Percentiles rank a stretch among this genome's conserved stretches.
phyloP scores from a whole-genome alignment of 1,139 yeast species.

The Sugiyamaella sp. region DNA sequence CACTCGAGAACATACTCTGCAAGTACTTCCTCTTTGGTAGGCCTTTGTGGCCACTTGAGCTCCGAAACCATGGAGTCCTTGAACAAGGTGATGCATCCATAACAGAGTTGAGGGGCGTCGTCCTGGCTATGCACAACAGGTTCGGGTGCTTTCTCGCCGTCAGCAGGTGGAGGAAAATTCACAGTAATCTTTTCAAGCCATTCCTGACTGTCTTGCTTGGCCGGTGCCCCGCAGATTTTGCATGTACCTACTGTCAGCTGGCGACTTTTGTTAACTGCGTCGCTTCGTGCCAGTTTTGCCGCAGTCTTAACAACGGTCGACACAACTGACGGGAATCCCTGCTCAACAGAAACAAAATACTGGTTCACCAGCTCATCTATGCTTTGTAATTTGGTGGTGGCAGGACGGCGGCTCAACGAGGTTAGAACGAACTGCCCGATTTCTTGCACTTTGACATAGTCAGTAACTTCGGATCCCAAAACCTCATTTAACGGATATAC shows the following conservation, averaged over 20 bases:
- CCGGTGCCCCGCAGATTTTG: constrained; percentile 37
- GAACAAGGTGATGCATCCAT: constrained; percentile 74
- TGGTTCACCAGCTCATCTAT: constrained; percentile 76
- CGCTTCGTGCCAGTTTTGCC: constrained; percentile 57
- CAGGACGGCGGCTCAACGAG: constrained; percentile 32
- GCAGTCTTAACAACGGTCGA: constrained; percentile 94
- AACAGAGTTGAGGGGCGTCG: constrained; percentile 53
- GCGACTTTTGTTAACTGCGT: constrained; percentile 16
- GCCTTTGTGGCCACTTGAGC: constrained; percentile 31
- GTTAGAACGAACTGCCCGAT: constrained; percentile 34
- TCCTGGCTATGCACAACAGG: background rate
- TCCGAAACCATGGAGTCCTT: constrained; percentile 29
- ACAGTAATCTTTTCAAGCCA: constrained; percentile 83
- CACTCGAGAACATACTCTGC: constrained; percentile 26
- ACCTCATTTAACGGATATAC: constrained; percentile 80
- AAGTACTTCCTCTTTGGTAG: constrained; percentile 26
- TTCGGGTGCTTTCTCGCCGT: constrained; percentile 25
- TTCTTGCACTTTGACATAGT: constrained; percentile 49
- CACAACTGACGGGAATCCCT: constrained; percentile 86
- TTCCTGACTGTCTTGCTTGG: constrained; percentile 53
- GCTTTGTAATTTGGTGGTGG: constrained; percentile 65
- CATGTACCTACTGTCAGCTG: constrained; percentile 39
- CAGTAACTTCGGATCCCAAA: constrained; percentile 63
- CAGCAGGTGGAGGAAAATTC: constrained; percentile 49
- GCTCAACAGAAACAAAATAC: constrained; percentile 74